Evolutionary conservation across 2,329 filamentous ascomycete genomes (phyloP).

Genomic region (Penicillium sp.): DNA sequence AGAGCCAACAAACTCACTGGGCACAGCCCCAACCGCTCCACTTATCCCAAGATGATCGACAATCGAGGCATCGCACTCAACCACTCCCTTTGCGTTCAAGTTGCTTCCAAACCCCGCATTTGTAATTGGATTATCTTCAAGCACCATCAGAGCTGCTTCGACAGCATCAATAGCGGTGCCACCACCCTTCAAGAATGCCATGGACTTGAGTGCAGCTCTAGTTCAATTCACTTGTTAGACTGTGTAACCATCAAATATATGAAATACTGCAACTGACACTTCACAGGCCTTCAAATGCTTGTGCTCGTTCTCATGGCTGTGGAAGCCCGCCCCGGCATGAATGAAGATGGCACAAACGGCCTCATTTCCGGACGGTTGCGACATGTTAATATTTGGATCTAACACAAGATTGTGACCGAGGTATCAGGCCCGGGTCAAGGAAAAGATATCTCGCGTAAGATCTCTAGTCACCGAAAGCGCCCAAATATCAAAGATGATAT

Average conservation of each 20-base stretch:
- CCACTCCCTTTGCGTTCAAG: conserved; percentile 80
- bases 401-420: neutral
- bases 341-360: conserved; percentile 80
- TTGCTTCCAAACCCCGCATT: conserved; percentile 97
- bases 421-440: neutral
- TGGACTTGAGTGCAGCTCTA: conserved; percentile 79
- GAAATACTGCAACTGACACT: conserved; percentile 60
- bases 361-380: conserved; percentile 36
- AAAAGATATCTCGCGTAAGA: neutral
- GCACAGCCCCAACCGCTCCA: conserved; percentile 86
- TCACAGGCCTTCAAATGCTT: conserved; percentile 83
- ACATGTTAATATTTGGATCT: conserved; percentile 25
- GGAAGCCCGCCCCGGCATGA: conserved; percentile 91
- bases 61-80: conserved; percentile 92
- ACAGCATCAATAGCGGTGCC: conserved; percentile 82
- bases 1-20: conserved; percentile 60
- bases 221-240: conserved; percentile 2
- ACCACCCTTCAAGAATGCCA: conserved; percentile 75
- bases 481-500: neutral
- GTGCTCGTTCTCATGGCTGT: conserved; percentile 80
- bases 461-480: neutral
- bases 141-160: conserved; percentile 78
- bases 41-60: conserved; percentile 89
- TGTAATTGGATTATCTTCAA: conserved; percentile 94
- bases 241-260: neutral